Percentiles rank a stretch among this genome's conserved stretches.
phyloP scores from a whole-genome alignment of 2,329 filamentous ascomycete genomes.

The Anthostomella pinea region DNA sequence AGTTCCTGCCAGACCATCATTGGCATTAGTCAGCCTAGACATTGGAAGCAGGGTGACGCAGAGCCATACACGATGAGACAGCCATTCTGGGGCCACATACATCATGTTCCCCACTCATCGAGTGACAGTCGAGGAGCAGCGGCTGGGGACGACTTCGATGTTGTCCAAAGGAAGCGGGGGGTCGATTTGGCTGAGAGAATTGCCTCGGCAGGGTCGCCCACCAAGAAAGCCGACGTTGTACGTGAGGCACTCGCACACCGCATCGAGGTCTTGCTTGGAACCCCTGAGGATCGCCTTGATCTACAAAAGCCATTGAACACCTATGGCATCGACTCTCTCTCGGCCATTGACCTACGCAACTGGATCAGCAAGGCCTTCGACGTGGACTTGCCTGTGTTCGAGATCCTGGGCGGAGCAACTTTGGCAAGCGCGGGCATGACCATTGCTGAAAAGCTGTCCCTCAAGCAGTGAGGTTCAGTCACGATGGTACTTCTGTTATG shows the following conservation, averaged over 20 bases:
- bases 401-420: conserved; percentile 11
- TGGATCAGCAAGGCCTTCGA: conserved; percentile 12
- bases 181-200: no score
- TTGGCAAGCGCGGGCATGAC: no score
- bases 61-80: conserved; percentile 2
- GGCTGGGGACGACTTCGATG: no score
- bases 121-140: no score
- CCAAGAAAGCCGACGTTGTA: no score
- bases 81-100: conserved; percentile 1
- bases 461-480: no score
- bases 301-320: conserved; percentile 8
- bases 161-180: no score
- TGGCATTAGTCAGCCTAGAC: conserved; percentile 6
- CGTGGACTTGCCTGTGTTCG: conserved; percentile 11
- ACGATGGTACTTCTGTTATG: no score
- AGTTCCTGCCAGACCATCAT: no score
- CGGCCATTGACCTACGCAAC: conserved; percentile 12
- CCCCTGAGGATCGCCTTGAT: conserved; percentile 6
- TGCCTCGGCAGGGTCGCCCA: no score
- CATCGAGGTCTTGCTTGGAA: conserved; percentile 7
- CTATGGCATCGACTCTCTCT: conserved; percentile 13
- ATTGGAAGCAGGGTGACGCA: conserved; percentile 3
- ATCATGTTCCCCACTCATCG: conserved; percentile 1
- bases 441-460: no score
- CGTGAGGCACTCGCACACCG: conserved; percentile 8